Evolutionary conservation across 2,329 filamentous ascomycete species (phyloP), one percentile per base, ranked within the genome.

Genomic region (Aspergillus tubingensis): DNA sequence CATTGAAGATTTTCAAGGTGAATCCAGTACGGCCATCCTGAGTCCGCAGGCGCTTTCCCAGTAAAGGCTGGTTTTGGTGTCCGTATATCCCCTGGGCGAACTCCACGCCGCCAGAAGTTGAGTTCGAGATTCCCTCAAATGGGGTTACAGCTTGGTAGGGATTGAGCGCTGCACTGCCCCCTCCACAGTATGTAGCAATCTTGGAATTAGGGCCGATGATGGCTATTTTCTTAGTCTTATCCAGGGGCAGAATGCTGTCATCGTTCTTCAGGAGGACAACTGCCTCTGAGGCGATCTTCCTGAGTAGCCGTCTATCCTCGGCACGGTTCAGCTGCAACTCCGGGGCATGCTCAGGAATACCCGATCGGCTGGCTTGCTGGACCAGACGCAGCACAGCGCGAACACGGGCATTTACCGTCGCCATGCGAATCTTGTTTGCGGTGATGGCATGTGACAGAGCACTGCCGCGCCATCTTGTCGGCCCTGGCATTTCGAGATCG

Each of bases 181-280:
- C 87, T 21, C 87, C 87, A 67, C 86, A 77, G 59, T 75, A 77
- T 2, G 72, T 64, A 13, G 75, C 70, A n/a, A 74, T 72, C 49
- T 80, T 80, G 1, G 82, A 76, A 60, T 84, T 83, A 6, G 81
- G 81, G 1, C 82, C 83, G 50, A 85, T 82, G 17, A 84, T 74
- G 15, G 81, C 80, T 23, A 81, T 74, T 5, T 76, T 74, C 61
- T 80, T 78, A 17, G 67, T 67, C 27, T 72, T 75, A 39, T 76
- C 67, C 43, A 85, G 70, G 0, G 90, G 90, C 1, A 92, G 78
- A 0, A 88, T 71, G 6, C 77, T 78, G 52, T 82, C 81, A 3
- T 90, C 82, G 68, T 92, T 92, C 76, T 91, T 91, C 25, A 92
- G 76, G 8, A 92, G 78, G 1, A 91, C 88, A 17, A 91, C 86